These are phyloP conservation scores for Colletotrichum caudatum DNA, from an alignment of 2,329 filamentous ascomycete species.

Conservation along the genomic window DNA sequence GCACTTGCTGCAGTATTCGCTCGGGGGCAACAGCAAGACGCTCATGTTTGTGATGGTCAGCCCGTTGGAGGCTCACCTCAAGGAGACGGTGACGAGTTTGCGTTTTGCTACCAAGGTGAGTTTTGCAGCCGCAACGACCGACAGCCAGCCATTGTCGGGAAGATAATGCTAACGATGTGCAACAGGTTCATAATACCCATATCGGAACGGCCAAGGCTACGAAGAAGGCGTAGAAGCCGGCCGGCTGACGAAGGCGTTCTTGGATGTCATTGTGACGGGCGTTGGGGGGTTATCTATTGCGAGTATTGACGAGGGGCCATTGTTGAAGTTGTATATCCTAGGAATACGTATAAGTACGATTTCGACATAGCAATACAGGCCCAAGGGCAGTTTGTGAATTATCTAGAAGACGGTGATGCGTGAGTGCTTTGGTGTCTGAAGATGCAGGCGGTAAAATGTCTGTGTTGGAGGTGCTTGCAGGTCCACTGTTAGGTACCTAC, in stretches of 20 bases:
- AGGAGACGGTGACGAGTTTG: constrained; percentile 93
- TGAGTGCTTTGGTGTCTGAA: too few species aligned
- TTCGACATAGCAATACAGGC: constrained; percentile 41
- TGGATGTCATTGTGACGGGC: constrained; percentile 28
- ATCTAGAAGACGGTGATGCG: background rate
- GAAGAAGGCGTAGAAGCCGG: constrained; percentile 60
- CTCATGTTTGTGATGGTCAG: constrained; percentile 99
- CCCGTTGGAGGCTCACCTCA: constrained; percentile 88
- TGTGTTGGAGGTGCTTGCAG: too few species aligned
- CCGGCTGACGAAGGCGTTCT: constrained; percentile 36
- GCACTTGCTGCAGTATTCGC: constrained; percentile 91
- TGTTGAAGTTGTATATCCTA: constrained; percentile 42
- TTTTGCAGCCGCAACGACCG: constrained; percentile 6
- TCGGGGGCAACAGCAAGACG: constrained; percentile 96
- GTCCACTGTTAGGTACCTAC: too few species aligned
- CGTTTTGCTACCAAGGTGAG: constrained; percentile 93
- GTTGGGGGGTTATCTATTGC: constrained; percentile 33
- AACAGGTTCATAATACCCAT: constrained; percentile 85
- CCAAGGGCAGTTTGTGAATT: constrained; percentile 26
- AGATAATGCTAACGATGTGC: constrained; percentile 20
- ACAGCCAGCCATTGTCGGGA: background rate
- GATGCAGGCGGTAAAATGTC: too few species aligned
- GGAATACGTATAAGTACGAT: constrained; percentile 43
- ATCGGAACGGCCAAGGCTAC: constrained; percentile 88
- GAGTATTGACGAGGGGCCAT: constrained; percentile 22